A percentile compares a stretch with the other conserved stretches of the same genome.
These are phyloP conservation scores for Aspergillus incahuasiensis DNA, from an alignment of 495 filamentous ascomycete species.

Conservation along the genomic window DNA sequence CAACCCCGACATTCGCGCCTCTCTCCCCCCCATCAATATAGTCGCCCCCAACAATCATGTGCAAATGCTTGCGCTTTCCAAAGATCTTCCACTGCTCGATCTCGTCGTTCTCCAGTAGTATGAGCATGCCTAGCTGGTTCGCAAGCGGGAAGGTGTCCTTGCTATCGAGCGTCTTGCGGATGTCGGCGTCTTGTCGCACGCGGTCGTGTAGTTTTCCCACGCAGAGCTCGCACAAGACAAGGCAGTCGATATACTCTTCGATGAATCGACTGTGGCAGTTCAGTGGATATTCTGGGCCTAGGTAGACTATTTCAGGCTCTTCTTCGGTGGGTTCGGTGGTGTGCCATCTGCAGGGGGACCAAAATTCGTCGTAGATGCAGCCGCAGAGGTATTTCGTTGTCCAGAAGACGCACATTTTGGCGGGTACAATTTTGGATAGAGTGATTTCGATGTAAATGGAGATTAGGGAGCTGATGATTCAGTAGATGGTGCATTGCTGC, in stretches of 20 bases:
- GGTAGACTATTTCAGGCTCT: too few species aligned
- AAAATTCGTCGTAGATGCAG: slow-evolving; percentile 3
- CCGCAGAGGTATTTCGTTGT: not conserved
- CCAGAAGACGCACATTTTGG: slow-evolving; percentile 4
- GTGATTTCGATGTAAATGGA: not conserved
- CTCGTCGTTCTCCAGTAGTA: not conserved
- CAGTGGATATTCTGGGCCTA: too few species aligned
- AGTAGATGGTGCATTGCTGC: not conserved
- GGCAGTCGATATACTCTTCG: not conserved
- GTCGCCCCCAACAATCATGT: not conserved
- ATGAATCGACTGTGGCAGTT: not conserved
- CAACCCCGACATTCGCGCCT: not conserved
- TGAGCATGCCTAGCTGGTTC: not conserved
- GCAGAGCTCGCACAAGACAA: not conserved
- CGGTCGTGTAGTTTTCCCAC: not conserved
- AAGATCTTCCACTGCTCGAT: not conserved
- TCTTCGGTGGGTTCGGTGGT: not conserved
- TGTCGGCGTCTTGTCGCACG: not conserved
- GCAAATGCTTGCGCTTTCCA: not conserved
- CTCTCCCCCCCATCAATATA: not conserved
- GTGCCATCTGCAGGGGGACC: not conserved
- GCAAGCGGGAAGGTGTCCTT: not conserved
- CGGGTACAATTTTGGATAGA: not conserved
- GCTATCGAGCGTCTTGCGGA: not conserved
- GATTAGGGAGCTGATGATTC: not conserved